phyloP scores from a whole-genome alignment of 805 yeast species.

The Candida khao-thaluensis region DNA sequence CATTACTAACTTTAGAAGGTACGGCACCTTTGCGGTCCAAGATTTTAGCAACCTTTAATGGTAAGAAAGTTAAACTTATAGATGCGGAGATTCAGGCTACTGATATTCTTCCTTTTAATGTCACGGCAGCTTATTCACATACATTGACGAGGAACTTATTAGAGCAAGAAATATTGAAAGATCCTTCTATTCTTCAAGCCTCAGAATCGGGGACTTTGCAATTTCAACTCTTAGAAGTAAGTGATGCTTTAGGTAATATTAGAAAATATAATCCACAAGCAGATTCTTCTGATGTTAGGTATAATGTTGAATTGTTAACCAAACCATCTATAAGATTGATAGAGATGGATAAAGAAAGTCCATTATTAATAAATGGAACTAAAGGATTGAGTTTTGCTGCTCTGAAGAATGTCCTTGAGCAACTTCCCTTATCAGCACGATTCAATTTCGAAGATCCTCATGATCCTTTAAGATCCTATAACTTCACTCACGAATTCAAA shows the following conservation, averaged over 20 bases:
- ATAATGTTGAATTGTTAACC: constrained; percentile 24
- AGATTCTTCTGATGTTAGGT: constrained; percentile 35
- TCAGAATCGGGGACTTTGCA: constrained; percentile 26
- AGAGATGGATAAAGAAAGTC: constrained; percentile 20
- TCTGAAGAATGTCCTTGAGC: constrained; percentile 25
- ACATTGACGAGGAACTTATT: constrained; percentile 30
- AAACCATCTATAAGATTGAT: constrained; percentile 24
- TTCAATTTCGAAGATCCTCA: constrained; percentile 28
- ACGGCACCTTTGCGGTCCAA: constrained; percentile 60
- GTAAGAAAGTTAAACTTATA: constrained; percentile 17
- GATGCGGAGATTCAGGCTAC: constrained; percentile 10
- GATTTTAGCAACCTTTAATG: constrained; percentile 27
- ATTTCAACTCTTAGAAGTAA: constrained; percentile 33
- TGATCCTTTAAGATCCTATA: constrained; percentile 19
- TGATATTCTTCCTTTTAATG: constrained; percentile 10
- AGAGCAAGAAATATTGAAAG: constrained; percentile 34
- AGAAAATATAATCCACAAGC: constrained; percentile 38
- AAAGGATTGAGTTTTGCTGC: constrained; percentile 16
- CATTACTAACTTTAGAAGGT: constrained; percentile 60
- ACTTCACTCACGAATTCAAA: constrained; percentile 25
- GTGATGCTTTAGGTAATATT: constrained; percentile 33
- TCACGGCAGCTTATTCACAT: constrained; percentile 13
- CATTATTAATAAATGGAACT: constrained; percentile 24
- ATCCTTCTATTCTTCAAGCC: constrained; percentile 22
- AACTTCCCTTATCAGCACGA: constrained; percentile 48